Percentiles rank a stretch among this genome's conserved stretches.
phyloP scores from a whole-genome alignment of 345 rosid genomes.

The Euphorbia tirucalli region DNA sequence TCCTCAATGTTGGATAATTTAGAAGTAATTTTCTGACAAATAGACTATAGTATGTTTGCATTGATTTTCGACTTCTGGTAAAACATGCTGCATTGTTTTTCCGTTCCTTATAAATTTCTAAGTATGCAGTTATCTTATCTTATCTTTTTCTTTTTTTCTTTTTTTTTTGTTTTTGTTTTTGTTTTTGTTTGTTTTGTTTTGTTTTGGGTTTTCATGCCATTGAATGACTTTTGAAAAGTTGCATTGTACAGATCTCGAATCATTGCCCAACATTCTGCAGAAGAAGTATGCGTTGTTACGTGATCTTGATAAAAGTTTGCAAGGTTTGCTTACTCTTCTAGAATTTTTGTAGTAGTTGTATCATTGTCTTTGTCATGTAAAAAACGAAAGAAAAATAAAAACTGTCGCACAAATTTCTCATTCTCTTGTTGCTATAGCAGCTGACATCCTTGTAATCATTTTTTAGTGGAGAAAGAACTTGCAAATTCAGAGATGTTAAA shows the following conservation, averaged over 20 bases:
- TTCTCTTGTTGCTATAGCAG: neutral
- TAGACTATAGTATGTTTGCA: neutral
- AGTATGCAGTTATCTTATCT: neutral
- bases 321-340: slow-evolving; percentile 43
- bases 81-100: neutral
- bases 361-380: neutral
- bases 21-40: neutral
- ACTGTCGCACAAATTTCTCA: no score
- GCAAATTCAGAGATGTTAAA: neutral
- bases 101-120: no score
- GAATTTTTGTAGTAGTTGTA: neutral
- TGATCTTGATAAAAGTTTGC: slow-evolving; percentile 87
- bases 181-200: neutral
- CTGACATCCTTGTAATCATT: neutral
- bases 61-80: neutral
- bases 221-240: neutral
- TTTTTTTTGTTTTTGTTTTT: no score
- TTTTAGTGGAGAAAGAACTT: neutral
- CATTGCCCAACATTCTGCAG: slow-evolving; percentile 74
- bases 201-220: neutral
- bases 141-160: no score
- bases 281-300: slow-evolving; percentile 82
- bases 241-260: slow-evolving; percentile 57
- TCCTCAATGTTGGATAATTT: neutral
- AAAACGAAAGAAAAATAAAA: no score